phyloP scores from a whole-genome alignment of 768 basidiomycete genomes.

The Leucosporidium scottii region DNA sequence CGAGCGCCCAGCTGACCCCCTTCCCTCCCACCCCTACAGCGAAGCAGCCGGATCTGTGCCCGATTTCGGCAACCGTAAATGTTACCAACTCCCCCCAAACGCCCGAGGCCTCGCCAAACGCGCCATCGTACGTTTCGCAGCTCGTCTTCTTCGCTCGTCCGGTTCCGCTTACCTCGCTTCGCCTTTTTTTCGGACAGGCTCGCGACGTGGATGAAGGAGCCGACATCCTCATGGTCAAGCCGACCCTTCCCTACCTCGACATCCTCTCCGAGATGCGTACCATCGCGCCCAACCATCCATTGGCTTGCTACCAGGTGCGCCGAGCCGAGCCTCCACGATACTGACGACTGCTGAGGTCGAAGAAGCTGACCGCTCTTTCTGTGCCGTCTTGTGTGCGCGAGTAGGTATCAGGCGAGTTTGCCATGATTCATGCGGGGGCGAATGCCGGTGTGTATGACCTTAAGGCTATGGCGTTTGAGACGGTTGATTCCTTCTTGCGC shows the following conservation, averaged over 20 bases:
- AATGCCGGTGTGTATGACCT: slow-evolving; percentile 87
- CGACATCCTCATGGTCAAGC: slow-evolving; percentile 99
- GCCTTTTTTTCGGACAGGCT: slow-evolving; percentile 60
- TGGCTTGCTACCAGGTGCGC: slow-evolving; percentile 69
- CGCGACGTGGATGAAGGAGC: slow-evolving; percentile 87
- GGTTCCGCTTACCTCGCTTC: too few species aligned
- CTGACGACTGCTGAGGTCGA: too few species aligned
- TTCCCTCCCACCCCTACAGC: slow-evolving; percentile 45
- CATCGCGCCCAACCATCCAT: slow-evolving; percentile 74
- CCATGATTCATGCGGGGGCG: slow-evolving; percentile 94
- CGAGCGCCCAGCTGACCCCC: neutral
- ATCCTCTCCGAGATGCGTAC: slow-evolving; percentile 75
- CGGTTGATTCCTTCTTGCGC: slow-evolving; percentile 78
- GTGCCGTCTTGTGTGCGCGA: too few species aligned
- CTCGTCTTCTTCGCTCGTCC: too few species aligned
- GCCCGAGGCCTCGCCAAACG: slow-evolving; percentile 84
- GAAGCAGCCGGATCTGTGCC: slow-evolving; percentile 97
- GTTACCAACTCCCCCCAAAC: slow-evolving; percentile 88
- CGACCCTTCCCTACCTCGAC: slow-evolving; percentile 90
- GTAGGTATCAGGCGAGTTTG: slow-evolving; percentile 90
- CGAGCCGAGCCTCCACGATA: too few species aligned
- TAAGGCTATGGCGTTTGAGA: slow-evolving; percentile 89
- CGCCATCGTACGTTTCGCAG: slow-evolving; percentile 65
- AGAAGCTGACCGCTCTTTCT: too few species aligned
- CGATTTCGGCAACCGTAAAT: slow-evolving; percentile 89